A percentile compares a stretch with the other conserved stretches of the same genome.
phyloP scores from a whole-genome alignment of 257 asterid species.

The Fraxinus anomala region DNA sequence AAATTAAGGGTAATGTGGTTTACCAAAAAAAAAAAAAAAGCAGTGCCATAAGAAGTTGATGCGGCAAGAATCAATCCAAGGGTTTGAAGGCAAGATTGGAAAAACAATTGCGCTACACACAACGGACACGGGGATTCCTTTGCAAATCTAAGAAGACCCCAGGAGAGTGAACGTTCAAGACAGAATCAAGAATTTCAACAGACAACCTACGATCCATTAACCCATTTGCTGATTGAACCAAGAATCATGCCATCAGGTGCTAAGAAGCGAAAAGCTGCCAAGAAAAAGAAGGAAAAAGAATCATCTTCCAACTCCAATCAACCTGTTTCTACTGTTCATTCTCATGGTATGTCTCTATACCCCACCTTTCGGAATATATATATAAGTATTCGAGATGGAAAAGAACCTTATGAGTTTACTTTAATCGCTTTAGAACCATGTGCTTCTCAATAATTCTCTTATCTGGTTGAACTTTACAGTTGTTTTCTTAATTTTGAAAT shows the following conservation, averaged over 20 bases:
- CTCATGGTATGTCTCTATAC: slow-evolving; percentile 36
- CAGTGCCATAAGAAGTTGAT: neutral
- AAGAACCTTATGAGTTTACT: slow-evolving; percentile 5
- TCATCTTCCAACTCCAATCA: slow-evolving; percentile 11
- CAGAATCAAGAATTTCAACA: neutral
- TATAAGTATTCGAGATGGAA: slow-evolving; percentile 10
- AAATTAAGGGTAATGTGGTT: no score
- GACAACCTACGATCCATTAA: slow-evolving; percentile 13
- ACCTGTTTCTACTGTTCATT: slow-evolving; percentile 25
- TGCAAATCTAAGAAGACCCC: neutral
- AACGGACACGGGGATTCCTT: neutral
- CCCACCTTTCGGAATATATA: neutral
- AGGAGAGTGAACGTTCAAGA: neutral
- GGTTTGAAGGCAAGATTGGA: neutral
- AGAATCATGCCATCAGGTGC: slow-evolving; percentile 50
- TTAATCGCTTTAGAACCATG: slow-evolving; percentile 30
- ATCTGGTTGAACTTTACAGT: slow-evolving; percentile 34
- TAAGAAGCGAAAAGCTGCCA: slow-evolving; percentile 36
- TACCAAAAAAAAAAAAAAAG: neutral
- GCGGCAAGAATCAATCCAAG: no score
- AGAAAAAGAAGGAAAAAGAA: slow-evolving; percentile 51
- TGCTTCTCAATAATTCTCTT: slow-evolving; percentile 32
- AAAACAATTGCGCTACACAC: neutral
- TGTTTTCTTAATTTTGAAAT: slow-evolving; percentile 36
- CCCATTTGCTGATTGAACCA: slow-evolving; percentile 19